Evolutionary conservation across 371 early-diverging fungal genomes (phyloP), one percentile per base, ranked within the genome.

Genomic region (Mortierella sp.): DNA sequence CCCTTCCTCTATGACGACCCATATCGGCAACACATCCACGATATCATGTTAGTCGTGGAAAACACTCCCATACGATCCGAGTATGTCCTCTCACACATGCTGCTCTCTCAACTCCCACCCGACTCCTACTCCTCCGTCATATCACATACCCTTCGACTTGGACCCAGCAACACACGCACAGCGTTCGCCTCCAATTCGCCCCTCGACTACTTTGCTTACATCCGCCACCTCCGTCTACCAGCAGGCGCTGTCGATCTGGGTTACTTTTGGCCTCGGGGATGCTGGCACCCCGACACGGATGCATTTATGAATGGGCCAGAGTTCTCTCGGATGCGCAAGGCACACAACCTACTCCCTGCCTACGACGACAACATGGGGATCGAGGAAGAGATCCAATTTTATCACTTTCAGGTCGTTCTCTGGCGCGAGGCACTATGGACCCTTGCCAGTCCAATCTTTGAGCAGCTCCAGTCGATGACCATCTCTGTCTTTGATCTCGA

Each of bases 391-490:
- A 21, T 61, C 37, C 64, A 19, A 5, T 2, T 3, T 8, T 34
- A 21, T 5, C 64, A 61, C 21, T 61, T 21, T 9, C 64, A 61
- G 21, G 64, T 31, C 34, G 19, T 61, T 9, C 8, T 61, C 64
- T 61, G 34, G 31, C 64, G 34, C 6, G 31, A 34, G 31, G 64
- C 64, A 9, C 21, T 31, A 9, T 61, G 64, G 64, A 6, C 21
- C 21, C 64, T 61, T 37, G 37, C 64, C 19, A 16, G 31, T 31
- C 64, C 64, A 16, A 61, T 61, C 3, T 31, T 61, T 9, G 64
- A 61, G 9, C 64, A 61, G 64, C 64, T 61, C 34, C 64, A 61
- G 37, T 61, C 64, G 19, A 31, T 61, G 21, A 61, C 64, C 34
- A 31, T 61, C 34, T 21, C 64, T 14, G 21, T 61, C 6, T 61